Evolutionary conservation across 2,329 filamentous ascomycete species (phyloP).

Genomic region (Scedosporium boydii): DNA sequence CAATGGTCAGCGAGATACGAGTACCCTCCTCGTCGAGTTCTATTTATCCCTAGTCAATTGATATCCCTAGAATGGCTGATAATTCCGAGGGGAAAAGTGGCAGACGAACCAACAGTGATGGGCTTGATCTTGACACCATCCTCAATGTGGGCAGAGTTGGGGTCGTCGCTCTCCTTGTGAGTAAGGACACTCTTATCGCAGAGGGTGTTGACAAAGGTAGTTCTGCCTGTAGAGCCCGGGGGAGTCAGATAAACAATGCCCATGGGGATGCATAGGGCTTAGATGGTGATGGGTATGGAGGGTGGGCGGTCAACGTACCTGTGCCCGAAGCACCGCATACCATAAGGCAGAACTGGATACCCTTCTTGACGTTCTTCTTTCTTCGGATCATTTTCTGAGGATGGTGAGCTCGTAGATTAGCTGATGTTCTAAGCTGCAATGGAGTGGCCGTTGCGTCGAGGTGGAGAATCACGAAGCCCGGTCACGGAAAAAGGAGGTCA

Average conservation of each 20-base stretch:
- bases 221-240: conserved; percentile 57
- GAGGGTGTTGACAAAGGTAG: conserved; percentile 98
- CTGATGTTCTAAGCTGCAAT: conserved; percentile 6
- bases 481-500: neutral
- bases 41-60: conserved; percentile 44
- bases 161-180: conserved; percentile 89
- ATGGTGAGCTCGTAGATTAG: conserved; percentile 16
- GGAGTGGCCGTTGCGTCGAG: conserved; percentile 6
- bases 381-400: conserved; percentile 86
- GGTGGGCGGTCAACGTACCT: conserved; percentile 49
- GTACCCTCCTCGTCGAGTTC: conserved; percentile 98
- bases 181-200: conserved; percentile 88
- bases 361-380: conserved; percentile 99
- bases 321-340: conserved; percentile 98
- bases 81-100: neutral
- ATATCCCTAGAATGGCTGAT: neutral
- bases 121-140: conserved; percentile 98
- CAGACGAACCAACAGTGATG: conserved; percentile 72
- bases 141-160: conserved; percentile 79
- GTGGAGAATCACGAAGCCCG: conserved; percentile 1
- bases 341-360: conserved; percentile 99
- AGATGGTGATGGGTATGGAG: conserved; percentile 1
- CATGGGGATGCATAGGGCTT: neutral
- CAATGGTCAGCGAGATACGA: conserved; percentile 94
- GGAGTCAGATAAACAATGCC: conserved; percentile 2